Conservation (phyloP, 345 rosid genomes). For the Eucalyptus polyanthemos region DNA sequence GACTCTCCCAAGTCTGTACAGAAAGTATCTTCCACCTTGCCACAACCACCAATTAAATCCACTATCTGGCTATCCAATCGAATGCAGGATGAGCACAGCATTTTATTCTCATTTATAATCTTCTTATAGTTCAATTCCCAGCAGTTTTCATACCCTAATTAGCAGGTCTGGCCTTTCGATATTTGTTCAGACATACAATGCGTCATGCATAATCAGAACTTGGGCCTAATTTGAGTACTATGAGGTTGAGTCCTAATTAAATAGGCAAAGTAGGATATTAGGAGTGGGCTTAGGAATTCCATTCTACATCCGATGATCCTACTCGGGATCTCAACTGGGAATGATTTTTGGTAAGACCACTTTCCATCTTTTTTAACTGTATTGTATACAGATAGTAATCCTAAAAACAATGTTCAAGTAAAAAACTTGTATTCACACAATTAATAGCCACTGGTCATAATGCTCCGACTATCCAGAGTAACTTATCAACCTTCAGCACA, state of each 20-base stretch:
- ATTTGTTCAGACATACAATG: background rate
- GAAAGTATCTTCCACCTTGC: background rate
- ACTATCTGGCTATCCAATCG: background rate
- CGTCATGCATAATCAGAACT: background rate
- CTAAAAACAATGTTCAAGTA: background rate
- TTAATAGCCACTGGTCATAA: background rate
- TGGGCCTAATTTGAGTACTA: background rate
- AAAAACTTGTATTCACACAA: background rate
- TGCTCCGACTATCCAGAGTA: background rate
- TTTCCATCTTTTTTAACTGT: background rate
- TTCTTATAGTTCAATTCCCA: background rate
- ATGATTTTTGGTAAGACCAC: background rate
- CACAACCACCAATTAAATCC: background rate
- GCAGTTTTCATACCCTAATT: background rate
- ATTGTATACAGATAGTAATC: background rate
- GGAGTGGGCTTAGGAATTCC: background rate
- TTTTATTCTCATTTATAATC: background rate
- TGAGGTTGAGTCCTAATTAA: background rate
- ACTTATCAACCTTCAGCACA: background rate
- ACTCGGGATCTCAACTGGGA: background rate
- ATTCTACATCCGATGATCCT: background rate
- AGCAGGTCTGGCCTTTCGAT: background rate
- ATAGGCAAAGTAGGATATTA: background rate
- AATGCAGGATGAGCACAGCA: background rate
- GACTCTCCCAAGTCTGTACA: background rate